These are phyloP conservation scores for Fagopyrum homotropicum DNA, from an alignment of 148 eudicot species.

Conservation along the genomic window DNA sequence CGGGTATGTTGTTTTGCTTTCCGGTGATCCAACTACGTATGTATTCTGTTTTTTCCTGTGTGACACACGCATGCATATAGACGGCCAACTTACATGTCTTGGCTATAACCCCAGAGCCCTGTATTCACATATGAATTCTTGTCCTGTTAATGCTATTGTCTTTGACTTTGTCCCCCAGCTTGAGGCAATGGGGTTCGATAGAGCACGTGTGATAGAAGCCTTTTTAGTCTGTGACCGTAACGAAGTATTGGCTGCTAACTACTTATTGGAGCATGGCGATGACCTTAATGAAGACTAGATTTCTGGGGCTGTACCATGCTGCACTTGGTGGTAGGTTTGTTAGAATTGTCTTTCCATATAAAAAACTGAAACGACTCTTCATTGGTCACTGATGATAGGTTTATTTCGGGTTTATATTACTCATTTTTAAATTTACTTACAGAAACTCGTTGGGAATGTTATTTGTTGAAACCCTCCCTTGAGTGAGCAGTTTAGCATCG, in stretches of 20 bases:
- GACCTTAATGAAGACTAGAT: conserved; percentile 60
- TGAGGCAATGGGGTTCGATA: conserved; percentile 87
- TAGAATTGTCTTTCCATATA: neutral
- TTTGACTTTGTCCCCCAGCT: conserved; percentile 29
- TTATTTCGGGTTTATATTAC: neutral
- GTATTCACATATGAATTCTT: neutral
- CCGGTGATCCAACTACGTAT: no score
- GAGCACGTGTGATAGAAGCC: conserved; percentile 85
- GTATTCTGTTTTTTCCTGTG: no score
- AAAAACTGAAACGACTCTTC: neutral
- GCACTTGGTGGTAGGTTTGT: neutral
- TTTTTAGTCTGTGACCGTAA: conserved; percentile 91
- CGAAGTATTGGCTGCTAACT: conserved; percentile 81
- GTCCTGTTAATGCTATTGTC: neutral
- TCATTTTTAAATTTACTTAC: no score
- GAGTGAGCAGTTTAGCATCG: no score
- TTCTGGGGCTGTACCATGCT: neutral
- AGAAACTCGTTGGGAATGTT: no score
- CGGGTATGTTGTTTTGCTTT: conserved; percentile 40
- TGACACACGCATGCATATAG: no score
- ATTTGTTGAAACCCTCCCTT: no score
- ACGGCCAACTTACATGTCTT: no score
- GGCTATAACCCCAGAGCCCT: no score
- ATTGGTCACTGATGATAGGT: neutral
- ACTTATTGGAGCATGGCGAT: conserved; percentile 78